Percentiles rank a stretch among this genome's conserved stretches.
Evolutionary conservation across 495 filamentous ascomycete species (phyloP).

Genomic region (Rhizodiscina lignyota): DNA sequence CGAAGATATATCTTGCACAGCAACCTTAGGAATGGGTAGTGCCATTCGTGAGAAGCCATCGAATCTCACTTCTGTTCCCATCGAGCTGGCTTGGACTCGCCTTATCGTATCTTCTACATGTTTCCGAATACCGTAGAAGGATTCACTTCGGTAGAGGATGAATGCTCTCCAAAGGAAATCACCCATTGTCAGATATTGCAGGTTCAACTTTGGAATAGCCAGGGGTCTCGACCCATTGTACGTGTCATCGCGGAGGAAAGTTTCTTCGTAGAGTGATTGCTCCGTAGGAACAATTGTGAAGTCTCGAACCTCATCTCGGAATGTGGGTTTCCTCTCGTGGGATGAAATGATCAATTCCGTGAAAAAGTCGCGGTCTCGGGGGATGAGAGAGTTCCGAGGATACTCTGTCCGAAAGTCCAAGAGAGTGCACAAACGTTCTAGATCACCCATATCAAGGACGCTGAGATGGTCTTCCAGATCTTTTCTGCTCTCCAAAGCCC

Average conservation of each 20-base stretch:
- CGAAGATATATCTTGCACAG: constrained; percentile 73
- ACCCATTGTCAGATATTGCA: constrained; percentile 88
- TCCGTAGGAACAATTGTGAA: constrained; percentile 73
- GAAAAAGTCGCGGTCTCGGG: constrained; percentile 47
- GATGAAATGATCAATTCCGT: constrained; percentile 60
- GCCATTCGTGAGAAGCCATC: constrained; percentile 86
- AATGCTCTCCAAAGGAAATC: constrained; percentile 94
- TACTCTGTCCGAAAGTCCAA: constrained; percentile 71
- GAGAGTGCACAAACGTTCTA: constrained; percentile 46
- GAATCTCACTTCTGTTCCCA: constrained; percentile 46
- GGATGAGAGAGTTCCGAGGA: constrained; percentile 48
- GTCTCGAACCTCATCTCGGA: constrained; percentile 60
- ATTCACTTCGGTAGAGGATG: constrained; percentile 73
- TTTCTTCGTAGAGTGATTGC: constrained; percentile 59
- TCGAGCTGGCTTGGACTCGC: constrained; percentile 54
- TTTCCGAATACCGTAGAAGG: constrained; percentile 86
- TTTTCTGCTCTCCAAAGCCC: constrained; percentile 58
- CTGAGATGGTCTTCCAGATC: constrained; percentile 69
- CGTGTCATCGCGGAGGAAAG: constrained; percentile 67
- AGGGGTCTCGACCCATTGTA: constrained; percentile 83
- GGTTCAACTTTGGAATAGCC: constrained; percentile 83
- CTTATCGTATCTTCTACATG: constrained; percentile 73
- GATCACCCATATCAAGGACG: constrained; percentile 52
- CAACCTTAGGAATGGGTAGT: constrained; percentile 68
- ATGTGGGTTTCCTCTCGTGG: constrained; percentile 65